phyloP scores from a whole-genome alignment of 2,329 filamentous ascomycete genomes.

The Aspergillus sojae region DNA sequence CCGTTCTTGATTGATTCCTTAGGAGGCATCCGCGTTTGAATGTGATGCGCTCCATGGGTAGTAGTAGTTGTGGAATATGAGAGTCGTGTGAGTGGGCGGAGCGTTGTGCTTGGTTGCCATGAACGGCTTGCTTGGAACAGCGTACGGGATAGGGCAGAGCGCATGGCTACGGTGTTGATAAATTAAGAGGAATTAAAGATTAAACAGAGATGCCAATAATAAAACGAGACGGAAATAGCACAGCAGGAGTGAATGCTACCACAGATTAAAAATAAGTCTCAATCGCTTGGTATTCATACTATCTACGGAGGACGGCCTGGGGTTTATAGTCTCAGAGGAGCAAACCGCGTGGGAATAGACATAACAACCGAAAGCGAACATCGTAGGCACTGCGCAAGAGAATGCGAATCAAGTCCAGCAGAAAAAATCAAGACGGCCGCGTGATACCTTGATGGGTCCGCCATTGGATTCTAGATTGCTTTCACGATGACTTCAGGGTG shows the following conservation, averaged over 20 bases:
- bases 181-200: constrained; percentile 8
- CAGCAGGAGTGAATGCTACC: not conserved
- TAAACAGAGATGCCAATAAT: constrained; percentile 2
- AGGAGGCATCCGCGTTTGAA: constrained; percentile 34
- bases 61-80: constrained; percentile 26
- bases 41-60: constrained; percentile 29
- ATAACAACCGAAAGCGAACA: constrained; percentile 21
- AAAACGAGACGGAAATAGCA: not conserved
- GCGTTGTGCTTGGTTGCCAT: constrained; percentile 9
- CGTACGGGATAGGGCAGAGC: constrained; percentile 19
- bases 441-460: constrained; percentile 27
- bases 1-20: constrained; percentile 25
- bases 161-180: constrained; percentile 17
- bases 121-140: constrained; percentile 18
- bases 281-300: not conserved
- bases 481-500: constrained; percentile 30
- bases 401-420: constrained; percentile 16
- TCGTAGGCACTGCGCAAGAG: constrained; percentile 11
- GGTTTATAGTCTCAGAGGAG: constrained; percentile 26
- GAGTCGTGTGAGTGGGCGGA: constrained; percentile 14
- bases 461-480: constrained; percentile 23
- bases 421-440: constrained; percentile 25
- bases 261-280: not conserved
- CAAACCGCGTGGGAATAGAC: constrained; percentile 8
- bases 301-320: constrained; percentile 10